Evolutionary conservation across 441 rosid genomes (phyloP).

Genomic region (Adansonia grandidieri): DNA sequence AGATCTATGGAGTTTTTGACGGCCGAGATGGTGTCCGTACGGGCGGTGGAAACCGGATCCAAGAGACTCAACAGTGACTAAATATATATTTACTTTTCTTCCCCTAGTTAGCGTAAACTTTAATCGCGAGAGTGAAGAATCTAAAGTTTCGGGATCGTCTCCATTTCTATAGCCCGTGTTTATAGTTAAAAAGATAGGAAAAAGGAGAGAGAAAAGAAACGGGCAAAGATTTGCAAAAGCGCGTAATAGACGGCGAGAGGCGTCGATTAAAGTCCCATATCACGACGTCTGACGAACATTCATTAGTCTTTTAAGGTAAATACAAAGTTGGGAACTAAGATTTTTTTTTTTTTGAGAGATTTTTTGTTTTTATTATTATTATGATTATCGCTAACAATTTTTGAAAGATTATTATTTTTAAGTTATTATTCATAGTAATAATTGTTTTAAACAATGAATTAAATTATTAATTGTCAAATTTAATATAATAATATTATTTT

Average conservation of each 20-base stretch:
- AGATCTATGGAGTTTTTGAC: not conserved
- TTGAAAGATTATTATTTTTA: too few relatives aligned
- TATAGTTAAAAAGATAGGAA: not conserved
- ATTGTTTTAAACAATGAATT: too few relatives aligned
- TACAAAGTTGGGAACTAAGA: too few relatives aligned
- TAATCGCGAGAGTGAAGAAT: conserved; percentile 16
- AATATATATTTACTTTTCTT: not conserved
- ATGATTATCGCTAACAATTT: too few relatives aligned
- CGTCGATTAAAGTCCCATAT: not conserved
- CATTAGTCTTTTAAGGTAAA: not conserved
- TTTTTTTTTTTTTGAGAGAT: too few relatives aligned
- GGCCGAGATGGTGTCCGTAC: not conserved
- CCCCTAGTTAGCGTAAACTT: not conserved
- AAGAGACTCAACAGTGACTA: not conserved
- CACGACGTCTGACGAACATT: not conserved
- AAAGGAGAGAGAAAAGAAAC: not conserved
- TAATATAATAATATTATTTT: too few relatives aligned
- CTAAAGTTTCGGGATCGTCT: conserved; percentile 14
- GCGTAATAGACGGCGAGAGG: not conserved
- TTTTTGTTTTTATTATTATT: too few relatives aligned
- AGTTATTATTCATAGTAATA: too few relatives aligned
- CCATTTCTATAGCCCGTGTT: not conserved
- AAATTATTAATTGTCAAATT: too few relatives aligned
- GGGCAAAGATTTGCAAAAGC: conserved; percentile 15
- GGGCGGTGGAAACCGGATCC: not conserved